A percentile compares a stretch with the other conserved stretches of the same genome.
phyloP scores from a whole-genome alignment of 176 grass and related monocot genomes.

The Dactylis glomerata region DNA sequence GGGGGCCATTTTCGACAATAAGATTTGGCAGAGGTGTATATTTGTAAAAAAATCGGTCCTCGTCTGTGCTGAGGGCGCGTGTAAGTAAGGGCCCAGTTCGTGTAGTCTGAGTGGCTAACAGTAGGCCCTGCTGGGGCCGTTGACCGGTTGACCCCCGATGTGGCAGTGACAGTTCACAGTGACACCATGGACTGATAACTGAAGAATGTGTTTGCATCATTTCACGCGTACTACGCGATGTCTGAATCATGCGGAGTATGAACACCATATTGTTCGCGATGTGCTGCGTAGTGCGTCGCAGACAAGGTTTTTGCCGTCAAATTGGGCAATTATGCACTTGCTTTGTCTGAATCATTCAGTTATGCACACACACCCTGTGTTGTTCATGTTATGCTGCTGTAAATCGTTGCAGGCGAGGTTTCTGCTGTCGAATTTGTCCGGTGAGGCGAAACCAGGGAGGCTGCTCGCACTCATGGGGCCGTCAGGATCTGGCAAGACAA shows the following conservation, averaged over 20 bases:
- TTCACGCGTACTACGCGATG: background rate
- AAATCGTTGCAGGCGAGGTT: conserved; percentile 60
- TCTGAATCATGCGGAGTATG: background rate
- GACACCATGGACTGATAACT: background rate
- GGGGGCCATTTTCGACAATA: too few species aligned
- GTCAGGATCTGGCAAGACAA: conserved; percentile 87
- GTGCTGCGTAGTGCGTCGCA: background rate
- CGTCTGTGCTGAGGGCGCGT: background rate
- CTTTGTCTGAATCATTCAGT: background rate
- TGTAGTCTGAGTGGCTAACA: background rate
- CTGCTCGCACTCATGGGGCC: conserved; percentile 89
- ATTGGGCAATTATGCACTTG: background rate
- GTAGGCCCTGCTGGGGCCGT: background rate
- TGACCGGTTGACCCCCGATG: background rate
- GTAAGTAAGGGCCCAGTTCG: background rate
- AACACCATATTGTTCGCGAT: background rate
- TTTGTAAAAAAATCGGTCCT: too few species aligned
- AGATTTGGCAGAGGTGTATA: too few species aligned
- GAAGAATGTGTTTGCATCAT: background rate
- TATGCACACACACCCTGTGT: background rate
- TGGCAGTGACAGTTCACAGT: too few species aligned
- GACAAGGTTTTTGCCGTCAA: background rate
- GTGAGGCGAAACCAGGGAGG: conserved; percentile 78
- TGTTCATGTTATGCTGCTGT: background rate
- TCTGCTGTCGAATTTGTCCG: conserved; percentile 68